Percentiles rank a stretch among this genome's conserved stretches.
Conservation (phyloP, 179 eudicot genomes). For the Corrigiola litoralis region DNA sequence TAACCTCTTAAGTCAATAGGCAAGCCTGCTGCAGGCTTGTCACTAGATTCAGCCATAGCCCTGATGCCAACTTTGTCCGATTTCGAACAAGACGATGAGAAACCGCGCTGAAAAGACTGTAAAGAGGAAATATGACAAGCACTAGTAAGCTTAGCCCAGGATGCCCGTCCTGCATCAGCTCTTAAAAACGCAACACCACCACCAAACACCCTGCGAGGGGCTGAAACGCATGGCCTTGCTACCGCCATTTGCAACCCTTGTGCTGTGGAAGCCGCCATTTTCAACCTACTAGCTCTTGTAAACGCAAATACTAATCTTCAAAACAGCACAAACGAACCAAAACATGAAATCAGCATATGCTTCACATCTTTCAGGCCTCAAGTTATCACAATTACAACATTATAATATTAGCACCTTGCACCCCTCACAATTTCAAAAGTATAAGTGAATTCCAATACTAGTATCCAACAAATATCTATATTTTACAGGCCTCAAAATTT, state of each 20-base stretch:
- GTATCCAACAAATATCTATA: too few species aligned
- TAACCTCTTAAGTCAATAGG: conserved; percentile 73
- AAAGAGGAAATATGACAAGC: conserved; percentile 42
- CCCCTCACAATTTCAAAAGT: too few species aligned
- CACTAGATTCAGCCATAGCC: conserved; percentile 70
- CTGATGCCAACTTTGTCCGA: conserved; percentile 37
- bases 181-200: conserved; percentile 37
- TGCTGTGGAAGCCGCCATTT: conserved; percentile 72
- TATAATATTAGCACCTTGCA: too few species aligned
- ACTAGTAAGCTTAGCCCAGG: conserved; percentile 54
- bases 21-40: conserved; percentile 56
- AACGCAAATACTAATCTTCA: conserved; percentile 25
- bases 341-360: not conserved
- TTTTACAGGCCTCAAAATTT: too few species aligned
- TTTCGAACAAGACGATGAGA: conserved; percentile 36
- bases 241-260: conserved; percentile 60
- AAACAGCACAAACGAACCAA: not conserved
- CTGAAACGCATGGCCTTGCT: conserved; percentile 44
- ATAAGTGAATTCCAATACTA: too few species aligned
- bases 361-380: not conserved
- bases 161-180: conserved; percentile 25
- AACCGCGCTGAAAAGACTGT: conserved; percentile 37
- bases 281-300: conserved; percentile 15
- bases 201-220: conserved; percentile 36
- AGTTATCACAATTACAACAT: too few species aligned